Evolutionary conservation across 1,284 basidiomycete species (phyloP), one percentile per base, ranked within the genome.

Genomic region (Cryptococcus floricola): DNA sequence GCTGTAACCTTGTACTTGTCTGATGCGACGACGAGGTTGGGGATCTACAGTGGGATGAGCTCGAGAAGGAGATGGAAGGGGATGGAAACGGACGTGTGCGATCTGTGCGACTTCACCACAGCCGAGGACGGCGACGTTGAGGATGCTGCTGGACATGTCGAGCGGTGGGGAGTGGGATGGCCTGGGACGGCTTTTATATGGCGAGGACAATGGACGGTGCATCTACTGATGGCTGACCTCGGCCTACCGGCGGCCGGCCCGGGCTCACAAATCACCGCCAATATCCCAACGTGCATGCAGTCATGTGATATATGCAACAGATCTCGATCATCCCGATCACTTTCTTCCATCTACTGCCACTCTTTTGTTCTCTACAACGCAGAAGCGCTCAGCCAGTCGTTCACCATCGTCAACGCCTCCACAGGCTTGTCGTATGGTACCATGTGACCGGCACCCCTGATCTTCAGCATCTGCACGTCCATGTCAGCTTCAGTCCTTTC

Each of bases 351-450:
- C 3, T 6, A 8, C 7, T 34, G 31, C 6, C 31, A 1, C 31
- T 34, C 7, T 4, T 7, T 42, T 3, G 39, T 39, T n/a, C 3
- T 28, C 45, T 46, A 46, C 45, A 42, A 23, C 14, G 45, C 19
- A 13, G 19, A 4, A 16, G 62, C 66, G 14, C 60, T 66, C 28
- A 78, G 58, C 76, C 76, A 79, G 16, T 68, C 61, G 28, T 72
- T 68, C 28, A 78, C 59, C 73, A 79, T 77, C 14, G 63, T 61
- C 49, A 76, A 53, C 14, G 77, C 65, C 54, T 77, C 67, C 52
- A 64, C 62, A 6, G 77, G 77, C 62, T 77, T 76, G 63, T 79
- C 78, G 54, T 74, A 75, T 1, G 77, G 77, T 3, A 78, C 78
- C 77, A 77, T 76, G 59, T 77, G 76, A 13, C 75, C 74, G 0